Evolutionary conservation across 129 eudicot genomes (phyloP), one percentile per base, ranked within the genome.

Genomic region (Rutidosis leptorrhynchoides): DNA sequence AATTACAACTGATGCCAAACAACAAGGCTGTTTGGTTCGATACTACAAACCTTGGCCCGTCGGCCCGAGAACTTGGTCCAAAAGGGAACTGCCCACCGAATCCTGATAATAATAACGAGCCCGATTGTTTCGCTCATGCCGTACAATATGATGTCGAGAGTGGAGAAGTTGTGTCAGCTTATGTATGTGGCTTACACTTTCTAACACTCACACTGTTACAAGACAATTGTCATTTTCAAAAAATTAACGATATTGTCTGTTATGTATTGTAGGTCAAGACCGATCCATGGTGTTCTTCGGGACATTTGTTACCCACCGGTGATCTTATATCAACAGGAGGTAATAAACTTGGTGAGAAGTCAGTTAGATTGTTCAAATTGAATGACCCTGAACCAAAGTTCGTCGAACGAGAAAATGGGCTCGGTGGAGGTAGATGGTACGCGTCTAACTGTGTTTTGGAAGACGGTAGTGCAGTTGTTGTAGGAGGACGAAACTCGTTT

Each of bases 281-380:
- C 15, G 85, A 89, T 71, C 86, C 98, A 64, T 92, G 98, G 96
- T 92, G 98, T 78, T 92, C 98, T 9, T 77, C 83, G 2, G 97
- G 97, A 59, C 87, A 88, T 5, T 24, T 91, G 37, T 19, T 75
- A 12, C 55, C 79, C 3, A 61, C 68, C 16, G 97, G 97, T 33
- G 75, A 65, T 71, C 84, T 91, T 2, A 7, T 91, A 54, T 75
- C 81, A 6, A 81, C 96, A 0, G 97, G 97, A 29, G 97, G 97
- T 23, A 72, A 69, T 40, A 29, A 35, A 24, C 78, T 77, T 15
- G 95, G 90, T 52, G 61, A 25, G 1, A 69, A 32, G 65, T 35
- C 71, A 1, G 48, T 87, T 19, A 67, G 97, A 60, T 15, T 74
- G 19, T 51, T 83, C 16, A 14, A 28, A 3, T 35, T 55, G 21